Evolutionary conservation across 2,329 filamentous ascomycete species (phyloP).

Genomic region (Ramichloridium luteum): DNA sequence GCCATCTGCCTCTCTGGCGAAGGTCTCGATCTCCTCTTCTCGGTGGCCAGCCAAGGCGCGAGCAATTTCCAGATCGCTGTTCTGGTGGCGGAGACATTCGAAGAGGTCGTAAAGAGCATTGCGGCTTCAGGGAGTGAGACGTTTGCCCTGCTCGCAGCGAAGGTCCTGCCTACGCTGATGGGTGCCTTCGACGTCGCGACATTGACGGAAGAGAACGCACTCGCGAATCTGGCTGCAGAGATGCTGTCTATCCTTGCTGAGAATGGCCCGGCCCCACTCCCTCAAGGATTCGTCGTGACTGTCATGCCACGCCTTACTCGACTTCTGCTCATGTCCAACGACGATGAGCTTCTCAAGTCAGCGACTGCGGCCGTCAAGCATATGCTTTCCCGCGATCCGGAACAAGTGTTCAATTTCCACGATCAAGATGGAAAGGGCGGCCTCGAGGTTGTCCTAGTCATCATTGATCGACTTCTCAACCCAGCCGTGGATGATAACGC

Average conservation of each 20-base stretch:
- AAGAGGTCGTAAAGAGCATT: constrained; percentile 65
- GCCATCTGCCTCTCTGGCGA: constrained; percentile 59
- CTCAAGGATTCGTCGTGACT: constrained; percentile 70
- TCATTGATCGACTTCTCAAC: constrained; percentile 81
- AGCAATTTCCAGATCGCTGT: constrained; percentile 84
- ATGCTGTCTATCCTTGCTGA: constrained; percentile 70
- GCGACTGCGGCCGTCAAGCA: constrained; percentile 79
- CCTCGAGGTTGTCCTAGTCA: constrained; percentile 76
- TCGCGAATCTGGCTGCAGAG: constrained; percentile 79
- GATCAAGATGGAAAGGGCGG: constrained; percentile 69
- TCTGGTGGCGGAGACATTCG: constrained; percentile 80
- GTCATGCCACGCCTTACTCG: constrained; percentile 78
- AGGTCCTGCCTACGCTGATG: constrained; percentile 76
- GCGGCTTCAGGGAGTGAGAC: constrained; percentile 51
- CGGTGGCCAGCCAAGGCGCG: constrained; percentile 76
- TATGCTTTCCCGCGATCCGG: constrained; percentile 77
- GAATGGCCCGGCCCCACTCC: constrained; percentile 73
- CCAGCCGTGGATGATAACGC: constrained; percentile 81
- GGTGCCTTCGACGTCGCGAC: constrained; percentile 81
- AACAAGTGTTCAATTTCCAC: constrained; percentile 79
- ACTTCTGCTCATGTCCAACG: constrained; percentile 69
- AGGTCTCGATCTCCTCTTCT: constrained; percentile 74
- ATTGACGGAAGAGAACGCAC: constrained; percentile 69
- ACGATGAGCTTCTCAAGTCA: constrained; percentile 77
- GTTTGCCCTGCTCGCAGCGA: constrained; percentile 69